A percentile compares a stretch with the other conserved stretches of the same genome.
These are phyloP conservation scores for Xanthoceras sorbifolium DNA, from an alignment of 345 rosid genomes.

Conservation along the genomic window DNA sequence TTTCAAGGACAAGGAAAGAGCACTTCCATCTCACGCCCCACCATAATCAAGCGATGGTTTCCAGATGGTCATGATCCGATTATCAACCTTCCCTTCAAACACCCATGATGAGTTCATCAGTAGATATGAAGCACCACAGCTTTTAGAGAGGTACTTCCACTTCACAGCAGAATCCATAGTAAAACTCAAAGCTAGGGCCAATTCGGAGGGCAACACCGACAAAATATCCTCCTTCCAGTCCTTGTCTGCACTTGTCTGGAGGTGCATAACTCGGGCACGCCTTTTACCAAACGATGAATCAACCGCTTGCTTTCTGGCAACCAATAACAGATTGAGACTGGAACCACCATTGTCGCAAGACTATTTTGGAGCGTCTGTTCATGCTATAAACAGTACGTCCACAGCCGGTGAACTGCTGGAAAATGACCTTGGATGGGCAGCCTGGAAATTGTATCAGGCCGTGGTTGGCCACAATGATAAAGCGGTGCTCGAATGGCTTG, in stretches of 20 bases:
- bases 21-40: conserved; percentile 44
- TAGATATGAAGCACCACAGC: conserved; percentile 44
- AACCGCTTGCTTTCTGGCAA: conserved; percentile 53
- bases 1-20: conserved; percentile 42
- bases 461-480: conserved; percentile 45
- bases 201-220: conserved; percentile 38
- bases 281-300: conserved; percentile 33
- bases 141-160: conserved; percentile 59
- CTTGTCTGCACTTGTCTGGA: conserved; percentile 64
- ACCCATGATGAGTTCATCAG: conserved; percentile 48
- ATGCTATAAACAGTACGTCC: conserved; percentile 34
- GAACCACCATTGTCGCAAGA: conserved; percentile 44
- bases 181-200: conserved; percentile 53
- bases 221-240: conserved; percentile 77
- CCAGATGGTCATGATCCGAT: conserved; percentile 49
- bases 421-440: conserved; percentile 63
- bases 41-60: conserved; percentile 48
- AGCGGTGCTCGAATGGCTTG: conserved; percentile 31
- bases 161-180: conserved; percentile 59
- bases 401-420: conserved; percentile 58
- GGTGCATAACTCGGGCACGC: conserved; percentile 53
- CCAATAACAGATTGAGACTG: conserved; percentile 55
- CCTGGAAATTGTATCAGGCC: conserved; percentile 51
- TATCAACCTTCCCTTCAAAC: conserved; percentile 48
- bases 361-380: conserved; percentile 64